phyloP scores from a whole-genome alignment of 1,284 basidiomycete species.

The Lentinus polychrous region DNA sequence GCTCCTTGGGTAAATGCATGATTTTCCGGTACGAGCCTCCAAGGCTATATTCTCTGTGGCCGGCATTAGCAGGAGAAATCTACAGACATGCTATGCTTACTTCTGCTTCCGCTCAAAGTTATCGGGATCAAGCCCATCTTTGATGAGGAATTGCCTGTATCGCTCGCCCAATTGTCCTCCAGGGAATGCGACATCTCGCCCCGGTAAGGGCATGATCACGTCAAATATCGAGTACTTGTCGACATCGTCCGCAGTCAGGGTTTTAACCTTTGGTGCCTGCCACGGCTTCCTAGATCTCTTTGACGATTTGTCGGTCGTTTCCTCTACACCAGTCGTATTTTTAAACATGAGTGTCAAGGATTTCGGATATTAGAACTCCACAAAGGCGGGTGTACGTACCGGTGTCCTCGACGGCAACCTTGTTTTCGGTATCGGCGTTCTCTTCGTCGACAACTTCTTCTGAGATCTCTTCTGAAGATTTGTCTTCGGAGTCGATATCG shows the following conservation, averaged over 20 bases:
- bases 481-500: slow-evolving; percentile 38
- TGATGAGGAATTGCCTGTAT: slow-evolving; percentile 74
- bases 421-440: slow-evolving; percentile 24
- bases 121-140: slow-evolving; percentile 84
- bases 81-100: slow-evolving; percentile 34
- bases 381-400: slow-evolving; percentile 28
- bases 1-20: slow-evolving; percentile 74
- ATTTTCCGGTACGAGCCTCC: slow-evolving; percentile 92
- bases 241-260: slow-evolving; percentile 70
- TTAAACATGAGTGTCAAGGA: neutral
- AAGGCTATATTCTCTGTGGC: slow-evolving; percentile 79
- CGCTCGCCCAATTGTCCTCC: slow-evolving; percentile 76
- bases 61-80: neutral
- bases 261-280: slow-evolving; percentile 65
- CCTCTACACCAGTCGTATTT: slow-evolving; percentile 11
- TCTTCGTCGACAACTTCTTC: slow-evolving; percentile 31
- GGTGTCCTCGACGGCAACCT: slow-evolving; percentile 29
- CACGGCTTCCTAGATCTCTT: slow-evolving; percentile 43
- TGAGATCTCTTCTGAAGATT: slow-evolving; percentile 26
- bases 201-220: slow-evolving; percentile 93
- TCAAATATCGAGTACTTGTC: slow-evolving; percentile 84
- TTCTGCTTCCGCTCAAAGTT: slow-evolving; percentile 86
- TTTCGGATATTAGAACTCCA: neutral
- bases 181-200: slow-evolving; percentile 87
- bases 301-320: slow-evolving; percentile 18